Evolutionary conservation across 306 rosid species (phyloP), one percentile per base, ranked within the genome.

Genomic region (Phaseolus lunatus): DNA sequence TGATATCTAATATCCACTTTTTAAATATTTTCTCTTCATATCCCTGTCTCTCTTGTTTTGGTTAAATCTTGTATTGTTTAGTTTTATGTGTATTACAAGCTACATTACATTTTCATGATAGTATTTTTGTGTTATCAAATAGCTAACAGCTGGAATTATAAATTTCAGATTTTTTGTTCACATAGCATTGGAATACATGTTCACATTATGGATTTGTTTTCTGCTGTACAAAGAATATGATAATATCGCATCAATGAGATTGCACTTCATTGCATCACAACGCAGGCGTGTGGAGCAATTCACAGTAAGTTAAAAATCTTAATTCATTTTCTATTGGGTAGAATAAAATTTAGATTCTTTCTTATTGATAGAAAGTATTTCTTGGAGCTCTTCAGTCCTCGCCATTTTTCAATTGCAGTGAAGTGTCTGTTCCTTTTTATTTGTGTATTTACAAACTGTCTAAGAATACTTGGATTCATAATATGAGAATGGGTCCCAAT

Each of bases 121-220:
- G 12, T 63, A 45, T 53, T 6, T 70, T 15, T 61, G 19, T 64
- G 48, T 64, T 19, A 10, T 11, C 45, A 15, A 24, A 39, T 69
- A 53, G 67, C 84, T 87, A 78, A 85, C 54, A 1, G 49, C 10
- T 43, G 18, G 7, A 29, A 12, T 53, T 81, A 52, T 79, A 31
- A 37, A 75, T 89, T 87, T 71, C 96, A 92, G 94, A 87, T 96
- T 96, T 76, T 96, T 96, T 69, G 84, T 83, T 84, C 99, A 88
- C 87, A 92, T 96, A 77, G 96, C 82, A 70, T 83, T 96, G 89
- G 94, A 92, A 82, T 96, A 92, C 81, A 63, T 88, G 85, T 91
- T 96, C 87, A 92, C 98, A 33, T 35, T 78, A 77, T 92, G 98
- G 97, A 88, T 73, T 81, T 91, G 98, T 70, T 91, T 52, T 85